Conservation (phyloP, 1,284 basidiomycete species). For the Cutaneotrichosporon mucoides region DNA sequence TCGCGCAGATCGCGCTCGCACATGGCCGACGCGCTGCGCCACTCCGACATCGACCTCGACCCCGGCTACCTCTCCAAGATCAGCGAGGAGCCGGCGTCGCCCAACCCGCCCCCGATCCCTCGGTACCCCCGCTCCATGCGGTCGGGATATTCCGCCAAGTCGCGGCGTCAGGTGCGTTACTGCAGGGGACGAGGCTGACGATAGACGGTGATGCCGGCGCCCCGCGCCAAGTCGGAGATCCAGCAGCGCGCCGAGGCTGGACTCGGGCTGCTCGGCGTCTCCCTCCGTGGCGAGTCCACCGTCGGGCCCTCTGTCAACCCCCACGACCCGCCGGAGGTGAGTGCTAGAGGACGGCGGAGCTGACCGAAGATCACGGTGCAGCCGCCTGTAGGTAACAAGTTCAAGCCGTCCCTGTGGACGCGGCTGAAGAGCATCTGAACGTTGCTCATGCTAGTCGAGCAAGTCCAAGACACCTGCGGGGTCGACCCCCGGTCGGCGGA, state of each 20-base stretch:
- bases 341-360: too few relatives aligned
- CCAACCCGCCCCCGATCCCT: background rate
- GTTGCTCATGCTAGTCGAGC: background rate
- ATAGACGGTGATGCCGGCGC: too few relatives aligned
- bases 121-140: background rate
- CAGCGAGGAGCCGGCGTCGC: background rate
- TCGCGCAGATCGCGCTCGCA: background rate
- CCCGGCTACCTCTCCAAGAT: background rate
- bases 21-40: background rate
- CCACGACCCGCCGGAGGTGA: too few relatives aligned
- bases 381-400: constrained; percentile 6
- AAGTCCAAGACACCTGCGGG: too few relatives aligned
- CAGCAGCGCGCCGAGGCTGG: background rate
- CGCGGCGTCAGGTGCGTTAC: too few relatives aligned
- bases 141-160: background rate
- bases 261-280: background rate
- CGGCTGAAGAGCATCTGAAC: background rate
- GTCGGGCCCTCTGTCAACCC: too few relatives aligned
- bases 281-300: background rate
- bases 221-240: background rate
- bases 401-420: background rate
- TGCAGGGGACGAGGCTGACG: too few relatives aligned
- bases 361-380: constrained; percentile 20
- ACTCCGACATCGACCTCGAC: background rate
- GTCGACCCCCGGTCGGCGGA: too few relatives aligned